These are phyloP conservation scores for Serendipita indica DNA, from an alignment of 768 basidiomycete genomes.

Conservation along the genomic window DNA sequence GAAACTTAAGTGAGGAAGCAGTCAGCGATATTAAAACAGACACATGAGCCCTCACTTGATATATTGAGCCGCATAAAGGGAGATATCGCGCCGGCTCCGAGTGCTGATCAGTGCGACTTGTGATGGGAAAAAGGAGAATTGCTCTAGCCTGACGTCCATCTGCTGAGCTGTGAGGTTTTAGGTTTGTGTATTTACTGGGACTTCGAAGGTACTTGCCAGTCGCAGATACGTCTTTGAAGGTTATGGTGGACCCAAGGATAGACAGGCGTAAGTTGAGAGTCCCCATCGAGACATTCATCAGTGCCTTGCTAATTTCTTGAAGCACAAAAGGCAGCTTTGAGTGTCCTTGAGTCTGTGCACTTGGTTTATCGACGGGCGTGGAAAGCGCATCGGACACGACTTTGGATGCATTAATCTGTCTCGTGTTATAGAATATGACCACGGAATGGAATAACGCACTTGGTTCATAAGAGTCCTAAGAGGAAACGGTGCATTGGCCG, in stretches of 20 bases:
- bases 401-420: neutral
- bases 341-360: slow-evolving; percentile 32
- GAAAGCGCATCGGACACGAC: neutral
- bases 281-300: neutral
- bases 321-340: too few relatives aligned
- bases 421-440: too few relatives aligned
- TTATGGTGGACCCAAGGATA: slow-evolving; percentile 7
- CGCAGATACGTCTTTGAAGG: slow-evolving; percentile 32
- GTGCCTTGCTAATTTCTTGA: slow-evolving; percentile 16
- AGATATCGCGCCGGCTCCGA: slow-evolving; percentile 25
- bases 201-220: slow-evolving; percentile 21
- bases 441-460: too few relatives aligned
- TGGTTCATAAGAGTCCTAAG: too few relatives aligned
- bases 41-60: slow-evolving; percentile 37
- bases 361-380: slow-evolving; percentile 24
- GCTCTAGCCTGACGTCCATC: slow-evolving; percentile 40
- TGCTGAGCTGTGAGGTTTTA: slow-evolving; percentile 37
- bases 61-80: slow-evolving; percentile 41
- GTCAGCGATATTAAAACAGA: neutral
- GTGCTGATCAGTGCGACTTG: slow-evolving; percentile 29
- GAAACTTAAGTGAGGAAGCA: slow-evolving; percentile 36
- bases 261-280: slow-evolving; percentile 1
- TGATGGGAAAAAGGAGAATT: slow-evolving; percentile 30
- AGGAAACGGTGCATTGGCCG: too few relatives aligned
- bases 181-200: slow-evolving; percentile 1